Conservation (phyloP, 116 monocot species). For the Posidonia oceanica region DNA sequence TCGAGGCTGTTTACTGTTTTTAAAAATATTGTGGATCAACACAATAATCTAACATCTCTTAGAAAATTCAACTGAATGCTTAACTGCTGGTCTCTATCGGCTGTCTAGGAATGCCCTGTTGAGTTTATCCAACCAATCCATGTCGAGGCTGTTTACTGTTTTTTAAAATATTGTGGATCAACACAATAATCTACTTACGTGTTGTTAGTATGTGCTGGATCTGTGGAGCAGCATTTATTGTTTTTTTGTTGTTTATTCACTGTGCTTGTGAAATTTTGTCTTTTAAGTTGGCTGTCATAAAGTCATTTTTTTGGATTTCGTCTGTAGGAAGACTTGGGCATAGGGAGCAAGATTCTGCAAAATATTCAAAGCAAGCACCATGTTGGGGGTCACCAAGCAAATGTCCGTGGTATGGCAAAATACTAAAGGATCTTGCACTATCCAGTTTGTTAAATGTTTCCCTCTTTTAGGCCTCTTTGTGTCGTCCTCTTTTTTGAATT, state of each 20-base stretch:
- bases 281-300: conserved; percentile 18
- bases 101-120: no score
- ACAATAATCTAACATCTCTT: no score
- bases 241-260: background rate
- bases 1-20: no score
- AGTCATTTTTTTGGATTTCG: background rate
- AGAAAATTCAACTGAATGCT: no score
- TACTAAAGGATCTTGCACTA: background rate
- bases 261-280: background rate
- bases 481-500: no score
- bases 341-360: conserved; percentile 18
- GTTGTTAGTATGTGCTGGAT: no score
- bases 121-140: no score
- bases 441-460: background rate
- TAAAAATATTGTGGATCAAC: no score
- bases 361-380: conserved; percentile 19
- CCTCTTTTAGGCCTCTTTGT: background rate
- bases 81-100: no score
- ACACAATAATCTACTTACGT: no score
- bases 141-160: no score
- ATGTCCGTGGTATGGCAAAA: conserved; percentile 1
- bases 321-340: background rate
- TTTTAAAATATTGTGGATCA: no score
- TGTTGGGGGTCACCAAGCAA: conserved; percentile 15
- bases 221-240: background rate